Conservation (phyloP, 2,329 filamentous ascomycete species). For the Pseudogymnoascus sp. region DNA sequence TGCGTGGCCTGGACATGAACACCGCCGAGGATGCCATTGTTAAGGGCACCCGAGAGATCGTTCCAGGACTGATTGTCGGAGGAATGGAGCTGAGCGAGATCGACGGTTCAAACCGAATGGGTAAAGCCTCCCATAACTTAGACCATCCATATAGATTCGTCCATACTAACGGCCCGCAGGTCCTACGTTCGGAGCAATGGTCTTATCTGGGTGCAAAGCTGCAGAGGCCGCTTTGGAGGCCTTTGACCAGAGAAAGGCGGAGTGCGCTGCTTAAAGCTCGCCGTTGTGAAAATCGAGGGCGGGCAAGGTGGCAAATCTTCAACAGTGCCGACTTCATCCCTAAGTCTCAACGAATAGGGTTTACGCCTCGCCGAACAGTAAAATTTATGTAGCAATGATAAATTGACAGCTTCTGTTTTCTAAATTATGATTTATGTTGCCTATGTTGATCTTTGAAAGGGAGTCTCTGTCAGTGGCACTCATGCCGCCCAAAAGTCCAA, state of each 20-base stretch:
- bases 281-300: neutral
- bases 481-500: neutral
- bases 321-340: neutral
- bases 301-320: neutral
- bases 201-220: slow-evolving; percentile 77
- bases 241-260: slow-evolving; percentile 67
- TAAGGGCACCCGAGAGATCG: slow-evolving; percentile 80
- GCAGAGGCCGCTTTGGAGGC: slow-evolving; percentile 76
- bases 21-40: slow-evolving; percentile 87
- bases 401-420: neutral
- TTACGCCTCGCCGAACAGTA: neutral
- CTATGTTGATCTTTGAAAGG: neutral
- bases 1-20: slow-evolving; percentile 92
- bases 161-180: slow-evolving; percentile 26
- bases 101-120: slow-evolving; percentile 88
- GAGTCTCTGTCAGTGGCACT: neutral
- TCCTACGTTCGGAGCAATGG: slow-evolving; percentile 86
- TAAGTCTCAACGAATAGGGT: neutral
- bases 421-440: neutral
- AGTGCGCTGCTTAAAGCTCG: slow-evolving; percentile 31
- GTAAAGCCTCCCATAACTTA: slow-evolving; percentile 24
- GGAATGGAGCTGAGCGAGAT: slow-evolving; percentile 91
- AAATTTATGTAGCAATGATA: neutral
- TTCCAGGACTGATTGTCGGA: slow-evolving; percentile 82
- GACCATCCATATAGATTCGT: neutral